These are phyloP conservation scores for Dichotomocladium elegans DNA, from an alignment of 371 early-diverging fungal genomes.

Conservation along the genomic window DNA sequence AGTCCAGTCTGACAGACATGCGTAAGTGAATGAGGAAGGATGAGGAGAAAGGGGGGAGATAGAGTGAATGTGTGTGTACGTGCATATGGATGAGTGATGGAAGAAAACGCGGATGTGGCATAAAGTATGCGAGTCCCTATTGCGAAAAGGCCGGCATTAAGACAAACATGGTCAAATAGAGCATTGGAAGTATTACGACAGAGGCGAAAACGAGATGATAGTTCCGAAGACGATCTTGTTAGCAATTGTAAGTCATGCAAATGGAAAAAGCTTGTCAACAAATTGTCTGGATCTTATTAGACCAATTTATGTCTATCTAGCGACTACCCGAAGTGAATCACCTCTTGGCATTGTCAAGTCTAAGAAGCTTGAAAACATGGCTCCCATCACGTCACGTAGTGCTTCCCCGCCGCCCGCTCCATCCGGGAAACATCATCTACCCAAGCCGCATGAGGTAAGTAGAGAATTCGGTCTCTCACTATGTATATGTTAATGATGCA, in stretches of 20 bases:
- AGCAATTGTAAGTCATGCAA: too few species aligned
- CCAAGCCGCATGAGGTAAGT: constrained; percentile 17
- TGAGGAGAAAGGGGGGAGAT: background rate
- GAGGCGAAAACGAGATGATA: constrained; percentile 29
- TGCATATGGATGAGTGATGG: too few species aligned
- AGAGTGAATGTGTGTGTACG: too few species aligned
- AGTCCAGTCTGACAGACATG: constrained; percentile 28
- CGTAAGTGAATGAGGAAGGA: constrained; percentile 20
- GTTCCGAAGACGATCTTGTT: constrained; percentile 15
- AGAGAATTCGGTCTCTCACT: background rate
- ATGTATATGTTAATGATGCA: background rate
- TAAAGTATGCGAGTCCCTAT: background rate
- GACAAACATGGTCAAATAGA: constrained; percentile 3
- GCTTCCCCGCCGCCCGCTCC: constrained; percentile 19
- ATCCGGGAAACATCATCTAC: constrained; percentile 16
- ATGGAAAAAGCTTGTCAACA: constrained; percentile 13
- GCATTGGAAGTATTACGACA: constrained; percentile 20
- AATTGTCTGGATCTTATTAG: background rate
- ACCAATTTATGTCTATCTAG: background rate
- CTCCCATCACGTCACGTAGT: constrained; percentile 16
- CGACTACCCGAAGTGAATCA: constrained; percentile 17
- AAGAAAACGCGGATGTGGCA: too few species aligned
- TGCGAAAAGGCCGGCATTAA: too few species aligned
- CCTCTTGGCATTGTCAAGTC: constrained; percentile 21
- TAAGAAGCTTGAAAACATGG: constrained; percentile 19